Conservation (phyloP, 2,329 filamentous ascomycete genomes). For the Parascedosporium putredinis region DNA sequence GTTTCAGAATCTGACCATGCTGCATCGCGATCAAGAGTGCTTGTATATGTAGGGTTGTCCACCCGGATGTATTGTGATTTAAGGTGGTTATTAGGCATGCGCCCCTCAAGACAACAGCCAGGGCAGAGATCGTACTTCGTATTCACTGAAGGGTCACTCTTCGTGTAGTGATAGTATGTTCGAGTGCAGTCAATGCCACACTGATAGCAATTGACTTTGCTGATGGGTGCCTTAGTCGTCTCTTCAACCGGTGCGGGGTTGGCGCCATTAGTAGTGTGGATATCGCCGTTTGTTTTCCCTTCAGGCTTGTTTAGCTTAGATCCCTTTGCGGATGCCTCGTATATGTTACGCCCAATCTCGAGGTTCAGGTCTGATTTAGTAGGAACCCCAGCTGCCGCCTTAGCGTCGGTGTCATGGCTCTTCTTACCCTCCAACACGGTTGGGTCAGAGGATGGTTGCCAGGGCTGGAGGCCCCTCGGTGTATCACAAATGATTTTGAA, state of each 20-base stretch:
- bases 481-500: constrained; percentile 96
- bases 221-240: constrained; percentile 53
- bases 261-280: constrained; percentile 52
- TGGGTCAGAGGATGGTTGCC: constrained; percentile 80
- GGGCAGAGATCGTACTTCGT: constrained; percentile 83
- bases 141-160: constrained; percentile 49
- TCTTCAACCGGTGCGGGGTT: constrained; percentile 38
- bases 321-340: constrained; percentile 79
- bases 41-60: constrained; percentile 76
- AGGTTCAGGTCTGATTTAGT: constrained; percentile 77
- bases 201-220: constrained; percentile 73
- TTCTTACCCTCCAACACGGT: constrained; percentile 51
- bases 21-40: constrained; percentile 70
- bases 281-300: constrained; percentile 67
- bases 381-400: constrained; percentile 53
- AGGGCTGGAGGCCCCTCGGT: constrained; percentile 84
- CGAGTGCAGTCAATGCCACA: constrained; percentile 82
- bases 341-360: constrained; percentile 91
- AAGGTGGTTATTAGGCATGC: constrained; percentile 69
- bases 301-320: constrained; percentile 59
- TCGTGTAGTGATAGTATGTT: constrained; percentile 49
- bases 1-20: constrained; percentile 88
- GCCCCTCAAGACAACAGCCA: constrained; percentile 76
- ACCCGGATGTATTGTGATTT: constrained; percentile 77
- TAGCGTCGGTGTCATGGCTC: constrained; percentile 59